A percentile compares a stretch with the other conserved stretches of the same genome.
Evolutionary conservation across 108 stramenopile genomes (phyloP).

Genomic region (Pseudonitzschia multistriata): DNA sequence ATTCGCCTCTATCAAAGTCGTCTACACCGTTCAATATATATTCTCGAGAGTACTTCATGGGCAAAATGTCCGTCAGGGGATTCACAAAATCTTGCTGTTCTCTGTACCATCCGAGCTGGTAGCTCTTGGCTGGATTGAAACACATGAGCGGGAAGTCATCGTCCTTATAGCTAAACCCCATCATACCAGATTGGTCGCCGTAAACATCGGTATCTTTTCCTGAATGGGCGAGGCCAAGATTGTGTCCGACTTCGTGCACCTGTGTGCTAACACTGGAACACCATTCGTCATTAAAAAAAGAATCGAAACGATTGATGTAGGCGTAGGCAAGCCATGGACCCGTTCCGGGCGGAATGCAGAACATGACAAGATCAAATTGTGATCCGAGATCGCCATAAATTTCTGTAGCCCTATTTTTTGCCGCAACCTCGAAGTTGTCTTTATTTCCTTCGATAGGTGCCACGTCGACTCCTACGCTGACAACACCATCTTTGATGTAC

Average conservation of each 20-base stretch:
- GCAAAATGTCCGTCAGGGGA: background rate
- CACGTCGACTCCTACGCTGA: constrained; percentile 11
- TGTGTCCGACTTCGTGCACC: constrained; percentile 72
- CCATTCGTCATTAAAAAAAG: constrained; percentile 54
- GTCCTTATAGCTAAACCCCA: constrained; percentile 4
- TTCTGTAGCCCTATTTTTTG: constrained; percentile 23
- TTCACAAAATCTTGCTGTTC: constrained; percentile 19
- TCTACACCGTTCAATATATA: constrained; percentile 6
- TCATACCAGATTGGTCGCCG: constrained; percentile 54
- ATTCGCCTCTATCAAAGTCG: background rate
- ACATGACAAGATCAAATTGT: constrained; percentile 22
- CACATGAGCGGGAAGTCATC: constrained; percentile 29
- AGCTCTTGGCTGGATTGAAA: constrained; percentile 64
- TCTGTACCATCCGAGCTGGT: constrained; percentile 60
- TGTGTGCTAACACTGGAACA: constrained; percentile 44
- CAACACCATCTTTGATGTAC: constrained; percentile 13
- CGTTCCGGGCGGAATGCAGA: constrained; percentile 9
- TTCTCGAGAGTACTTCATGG: background rate
- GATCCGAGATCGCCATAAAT: constrained; percentile 42
- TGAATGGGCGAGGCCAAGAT: constrained; percentile 53
- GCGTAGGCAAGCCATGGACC: constrained; percentile 30
- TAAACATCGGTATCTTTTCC: constrained; percentile 37
- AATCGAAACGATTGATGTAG: constrained; percentile 18
- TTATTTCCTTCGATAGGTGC: background rate
- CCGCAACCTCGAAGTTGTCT: constrained; percentile 4